phyloP scores from a whole-genome alignment of 768 basidiomycete species.

The Lactarius quietus region DNA sequence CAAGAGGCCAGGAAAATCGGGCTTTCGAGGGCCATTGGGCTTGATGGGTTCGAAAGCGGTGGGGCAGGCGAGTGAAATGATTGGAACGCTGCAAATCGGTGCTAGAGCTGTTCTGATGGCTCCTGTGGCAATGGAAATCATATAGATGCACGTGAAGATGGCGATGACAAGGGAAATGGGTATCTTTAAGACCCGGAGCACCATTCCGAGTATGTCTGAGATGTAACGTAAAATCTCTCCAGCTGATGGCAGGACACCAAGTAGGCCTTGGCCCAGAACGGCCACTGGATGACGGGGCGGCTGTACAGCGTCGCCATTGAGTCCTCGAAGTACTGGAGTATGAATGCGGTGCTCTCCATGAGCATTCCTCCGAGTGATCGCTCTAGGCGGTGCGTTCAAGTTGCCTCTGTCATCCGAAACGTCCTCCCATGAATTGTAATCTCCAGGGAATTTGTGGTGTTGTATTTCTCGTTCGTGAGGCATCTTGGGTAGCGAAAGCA shows the following conservation, averaged over 20 bases:
- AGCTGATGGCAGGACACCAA: neutral
- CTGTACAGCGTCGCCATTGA: neutral
- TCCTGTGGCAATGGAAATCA: constrained; percentile 40
- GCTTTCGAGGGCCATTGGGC: constrained; percentile 39
- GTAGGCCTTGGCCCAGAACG: neutral
- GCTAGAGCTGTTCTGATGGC: constrained; percentile 47
- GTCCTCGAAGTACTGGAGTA: too few species aligned
- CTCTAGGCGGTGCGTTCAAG: too few species aligned
- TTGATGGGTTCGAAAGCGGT: constrained; percentile 17
- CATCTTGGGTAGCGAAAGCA: constrained; percentile 11
- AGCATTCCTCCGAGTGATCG: too few species aligned
- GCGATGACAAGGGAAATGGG: constrained; percentile 56
- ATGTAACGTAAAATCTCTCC: constrained; percentile 34
- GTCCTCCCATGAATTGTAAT: constrained; percentile 17
- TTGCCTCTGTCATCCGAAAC: constrained; percentile 5
- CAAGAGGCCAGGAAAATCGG: constrained; percentile 60
- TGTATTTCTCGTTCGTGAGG: neutral
- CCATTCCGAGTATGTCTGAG: constrained; percentile 46
- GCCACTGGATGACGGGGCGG: neutral
- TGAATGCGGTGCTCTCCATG: too few species aligned
- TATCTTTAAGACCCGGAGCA: constrained; percentile 48
- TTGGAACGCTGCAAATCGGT: constrained; percentile 62
- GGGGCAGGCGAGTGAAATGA: constrained; percentile 49
- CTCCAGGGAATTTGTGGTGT: neutral
- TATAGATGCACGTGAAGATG: constrained; percentile 47